These are phyloP conservation scores for Stephanodiscus triporus DNA, from an alignment of 108 stramenopile species.

Conservation along the genomic window DNA sequence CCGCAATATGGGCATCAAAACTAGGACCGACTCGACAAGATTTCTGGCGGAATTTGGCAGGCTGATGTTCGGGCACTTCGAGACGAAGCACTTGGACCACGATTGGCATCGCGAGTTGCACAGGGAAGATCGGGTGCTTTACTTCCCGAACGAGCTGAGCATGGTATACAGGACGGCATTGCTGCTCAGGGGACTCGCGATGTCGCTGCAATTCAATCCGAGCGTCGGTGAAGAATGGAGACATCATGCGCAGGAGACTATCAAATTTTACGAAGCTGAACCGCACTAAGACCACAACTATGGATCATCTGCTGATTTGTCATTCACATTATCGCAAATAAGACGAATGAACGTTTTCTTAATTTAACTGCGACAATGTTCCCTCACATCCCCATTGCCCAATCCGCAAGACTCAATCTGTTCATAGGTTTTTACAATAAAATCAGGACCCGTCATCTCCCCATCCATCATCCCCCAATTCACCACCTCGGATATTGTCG, in stretches of 20 bases:
- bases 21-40: constrained; percentile 68
- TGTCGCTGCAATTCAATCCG: constrained; percentile 73
- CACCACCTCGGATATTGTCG: neutral
- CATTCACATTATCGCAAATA: no score
- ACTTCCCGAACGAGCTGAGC: constrained; percentile 74
- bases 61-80: constrained; percentile 75
- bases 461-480: constrained; percentile 3
- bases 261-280: constrained; percentile 1
- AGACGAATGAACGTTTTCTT: no score
- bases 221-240: constrained; percentile 70
- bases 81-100: constrained; percentile 62
- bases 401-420: no score
- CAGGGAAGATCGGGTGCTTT: constrained; percentile 61
- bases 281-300: no score
- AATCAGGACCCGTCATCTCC: neutral
- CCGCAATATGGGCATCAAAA: constrained; percentile 67
- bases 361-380: neutral
- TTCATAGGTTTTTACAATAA: neutral
- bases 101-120: constrained; percentile 69
- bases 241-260: constrained; percentile 55
- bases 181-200: constrained; percentile 69
- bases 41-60: constrained; percentile 72
- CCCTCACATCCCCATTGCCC: neutral
- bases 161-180: constrained; percentile 79
- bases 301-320: no score